phyloP scores from a whole-genome alignment of 2,329 filamentous ascomycete genomes.

The Colletotrichum acutatum region DNA sequence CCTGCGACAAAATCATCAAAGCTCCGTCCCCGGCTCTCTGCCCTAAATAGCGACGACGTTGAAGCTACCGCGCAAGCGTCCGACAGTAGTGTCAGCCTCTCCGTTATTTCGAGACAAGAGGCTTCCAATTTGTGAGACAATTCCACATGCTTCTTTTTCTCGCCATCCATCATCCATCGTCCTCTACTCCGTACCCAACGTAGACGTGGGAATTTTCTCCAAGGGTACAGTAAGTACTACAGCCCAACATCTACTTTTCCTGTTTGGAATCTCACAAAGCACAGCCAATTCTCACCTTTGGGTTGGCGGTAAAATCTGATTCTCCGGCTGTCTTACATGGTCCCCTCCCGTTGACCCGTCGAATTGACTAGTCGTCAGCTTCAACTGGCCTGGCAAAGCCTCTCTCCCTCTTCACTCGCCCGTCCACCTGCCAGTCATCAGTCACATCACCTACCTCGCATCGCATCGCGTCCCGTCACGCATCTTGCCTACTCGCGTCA shows the following conservation, averaged over 20 bases:
- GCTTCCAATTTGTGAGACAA: conserved; percentile 18
- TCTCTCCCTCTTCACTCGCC: conserved; percentile 8
- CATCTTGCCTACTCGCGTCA: conserved; percentile 13
- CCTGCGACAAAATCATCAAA: neutral
- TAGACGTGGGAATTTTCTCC: neutral
- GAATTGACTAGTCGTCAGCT: conserved; percentile 8
- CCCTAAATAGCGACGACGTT: conserved; percentile 27
- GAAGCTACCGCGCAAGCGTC: conserved; percentile 32
- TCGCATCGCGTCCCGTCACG: conserved; percentile 28
- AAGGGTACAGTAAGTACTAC: neutral
- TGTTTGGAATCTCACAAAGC: neutral
- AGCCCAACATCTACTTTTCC: neutral
- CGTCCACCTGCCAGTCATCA: conserved; percentile 11
- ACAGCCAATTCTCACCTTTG: neutral
- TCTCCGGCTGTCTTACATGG: neutral
- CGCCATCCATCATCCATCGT: neutral
- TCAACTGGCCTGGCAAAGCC: neutral
- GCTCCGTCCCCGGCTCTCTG: conserved; percentile 2
- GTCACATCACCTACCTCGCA: conserved; percentile 24
- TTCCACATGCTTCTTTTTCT: neutral
- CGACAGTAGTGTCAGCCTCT: conserved; percentile 32
- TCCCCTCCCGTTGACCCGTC: conserved; percentile 1
- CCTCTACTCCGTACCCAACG: neutral
- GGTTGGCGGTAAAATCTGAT: neutral
- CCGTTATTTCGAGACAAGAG: conserved; percentile 29